Conservation (phyloP, 1,284 basidiomycete genomes). For the Ceratobasidium sp. region DNA sequence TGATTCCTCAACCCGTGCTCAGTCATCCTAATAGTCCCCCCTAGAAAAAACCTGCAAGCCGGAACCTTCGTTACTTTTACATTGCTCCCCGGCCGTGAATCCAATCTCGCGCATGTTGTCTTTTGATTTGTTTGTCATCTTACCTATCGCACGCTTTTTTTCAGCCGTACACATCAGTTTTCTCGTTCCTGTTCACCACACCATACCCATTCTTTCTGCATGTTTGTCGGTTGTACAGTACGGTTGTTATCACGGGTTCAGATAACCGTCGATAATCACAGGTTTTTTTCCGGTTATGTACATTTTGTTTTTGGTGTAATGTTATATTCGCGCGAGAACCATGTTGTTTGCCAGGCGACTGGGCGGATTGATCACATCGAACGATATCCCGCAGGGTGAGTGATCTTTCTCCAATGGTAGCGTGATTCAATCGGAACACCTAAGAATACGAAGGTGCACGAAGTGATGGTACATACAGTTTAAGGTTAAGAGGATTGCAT, state of each 20-base stretch:
- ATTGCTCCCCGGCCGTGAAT: slow-evolving; percentile 25
- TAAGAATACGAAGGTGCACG: too few species aligned
- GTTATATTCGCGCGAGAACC: slow-evolving; percentile 21
- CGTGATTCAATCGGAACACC: too few species aligned
- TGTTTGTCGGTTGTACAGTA: slow-evolving; percentile 40
- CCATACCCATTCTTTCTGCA: slow-evolving; percentile 32
- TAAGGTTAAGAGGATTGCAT: too few species aligned
- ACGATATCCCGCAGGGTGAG: too few species aligned
- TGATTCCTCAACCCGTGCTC: slow-evolving; percentile 6
- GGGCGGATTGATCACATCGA: too few species aligned
- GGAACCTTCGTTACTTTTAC: slow-evolving; percentile 40
- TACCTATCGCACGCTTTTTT: slow-evolving; percentile 38
- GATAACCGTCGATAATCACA: slow-evolving; percentile 17
- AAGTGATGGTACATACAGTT: too few species aligned
- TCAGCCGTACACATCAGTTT: slow-evolving; percentile 11
- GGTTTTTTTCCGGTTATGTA: slow-evolving; percentile 30
- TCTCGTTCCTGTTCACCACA: slow-evolving; percentile 34
- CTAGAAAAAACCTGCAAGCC: slow-evolving; percentile 40
- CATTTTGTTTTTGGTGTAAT: slow-evolving; percentile 41
- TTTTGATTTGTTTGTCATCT: slow-evolving; percentile 21
- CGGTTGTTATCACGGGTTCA: slow-evolving; percentile 36
- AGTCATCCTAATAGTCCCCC: slow-evolving; percentile 16
- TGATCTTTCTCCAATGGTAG: too few species aligned
- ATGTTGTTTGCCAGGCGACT: too few species aligned
- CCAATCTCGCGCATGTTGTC: slow-evolving; percentile 30